Evolutionary conservation across 1,284 basidiomycete species (phyloP), one percentile per base, ranked within the genome.

Genomic region (Erythrobasidium hasegawianum): DNA sequence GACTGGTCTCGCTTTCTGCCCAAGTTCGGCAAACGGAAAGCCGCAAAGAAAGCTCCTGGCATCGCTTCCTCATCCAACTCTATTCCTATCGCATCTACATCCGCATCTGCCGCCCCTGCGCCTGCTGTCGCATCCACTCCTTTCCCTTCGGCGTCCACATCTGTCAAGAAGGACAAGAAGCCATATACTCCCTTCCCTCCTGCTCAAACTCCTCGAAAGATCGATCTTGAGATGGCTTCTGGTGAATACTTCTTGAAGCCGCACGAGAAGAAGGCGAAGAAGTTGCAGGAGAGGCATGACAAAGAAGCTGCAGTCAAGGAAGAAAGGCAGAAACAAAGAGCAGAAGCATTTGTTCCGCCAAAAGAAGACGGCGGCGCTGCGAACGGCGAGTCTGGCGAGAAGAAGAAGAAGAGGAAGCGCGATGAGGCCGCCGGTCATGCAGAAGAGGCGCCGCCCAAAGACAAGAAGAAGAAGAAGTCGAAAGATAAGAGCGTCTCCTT

Each of bases 181-280:
- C 83, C 87, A n/a, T 99, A 98, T 78, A 99, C 96, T 11, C 96
- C 96, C 2, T 99, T 98, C 85, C 96, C 96, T 33, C 96, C 96
- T 26, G 82, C 94, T 4, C 96, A 96, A 75, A 83, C 86, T 71
- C 94, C 92, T 40, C 86, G 91, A 74, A 98, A 98, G 87, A 82
- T 97, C 75, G 95, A 99, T 78, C 77, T 94, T 62, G 89, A 97
- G 81, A 82, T 98, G 72, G 94, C 97, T 76, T 89, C 88, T 3
- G 95, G 95, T 79, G 95, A 97, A 77, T 97, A 97, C 78, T 98
- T 97, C 83, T 86, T 97, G 80, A 95, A 95, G 77, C 81, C 88
- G 8, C 82, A 84, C 67, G 87, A 92, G 77, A 91, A 87, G 79
- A 84, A 85, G 71, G 83, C 83, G 24, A 81, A 83, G 61, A 86